phyloP scores from a whole-genome alignment of 768 basidiomycete genomes.

The Guyanaporus albipodus region DNA sequence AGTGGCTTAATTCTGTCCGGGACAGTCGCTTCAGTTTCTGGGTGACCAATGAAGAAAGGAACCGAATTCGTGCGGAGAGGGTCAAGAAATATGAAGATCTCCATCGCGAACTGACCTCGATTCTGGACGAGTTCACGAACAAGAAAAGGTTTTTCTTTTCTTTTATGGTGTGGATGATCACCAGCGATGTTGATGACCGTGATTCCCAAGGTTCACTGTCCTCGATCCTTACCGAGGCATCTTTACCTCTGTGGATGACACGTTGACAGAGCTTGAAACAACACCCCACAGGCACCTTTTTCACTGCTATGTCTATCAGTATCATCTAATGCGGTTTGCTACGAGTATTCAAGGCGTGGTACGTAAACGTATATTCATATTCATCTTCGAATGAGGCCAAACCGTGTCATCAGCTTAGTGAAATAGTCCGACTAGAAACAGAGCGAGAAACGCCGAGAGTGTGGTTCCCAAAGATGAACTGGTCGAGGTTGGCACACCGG shows the following conservation, averaged over 20 bases:
- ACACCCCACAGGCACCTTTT: conserved; percentile 70
- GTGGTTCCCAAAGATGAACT: conserved; percentile 51
- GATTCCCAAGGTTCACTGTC: conserved; percentile 39
- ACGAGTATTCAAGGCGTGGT: conserved; percentile 34
- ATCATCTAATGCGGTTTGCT: conserved; percentile 41
- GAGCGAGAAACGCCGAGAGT: conserved; percentile 38
- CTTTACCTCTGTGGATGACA: conserved; percentile 39
- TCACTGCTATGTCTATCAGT: conserved; percentile 70
- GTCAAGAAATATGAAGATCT: conserved; percentile 38
- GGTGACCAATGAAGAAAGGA: conserved; percentile 29
- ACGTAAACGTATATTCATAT: conserved; percentile 5
- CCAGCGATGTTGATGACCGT: not conserved
- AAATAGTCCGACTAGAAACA: conserved; percentile 54
- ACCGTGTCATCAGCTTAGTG: conserved; percentile 43
- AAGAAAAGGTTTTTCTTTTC: conserved; percentile 47
- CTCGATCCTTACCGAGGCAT: conserved; percentile 58
- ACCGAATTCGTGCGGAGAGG: conserved; percentile 30
- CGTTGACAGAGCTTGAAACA: conserved; percentile 32
- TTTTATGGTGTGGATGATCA: no score
- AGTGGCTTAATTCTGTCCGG: conserved; percentile 48
- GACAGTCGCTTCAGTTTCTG: conserved; percentile 38
- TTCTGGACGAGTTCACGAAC: conserved; percentile 44
- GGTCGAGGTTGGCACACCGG: conserved; percentile 38
- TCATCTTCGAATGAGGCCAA: not conserved
- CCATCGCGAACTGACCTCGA: conserved; percentile 32